These are phyloP conservation scores for Casaregolazyma lundiana DNA, from an alignment of 1,139 yeast species.

Conservation along the genomic window DNA sequence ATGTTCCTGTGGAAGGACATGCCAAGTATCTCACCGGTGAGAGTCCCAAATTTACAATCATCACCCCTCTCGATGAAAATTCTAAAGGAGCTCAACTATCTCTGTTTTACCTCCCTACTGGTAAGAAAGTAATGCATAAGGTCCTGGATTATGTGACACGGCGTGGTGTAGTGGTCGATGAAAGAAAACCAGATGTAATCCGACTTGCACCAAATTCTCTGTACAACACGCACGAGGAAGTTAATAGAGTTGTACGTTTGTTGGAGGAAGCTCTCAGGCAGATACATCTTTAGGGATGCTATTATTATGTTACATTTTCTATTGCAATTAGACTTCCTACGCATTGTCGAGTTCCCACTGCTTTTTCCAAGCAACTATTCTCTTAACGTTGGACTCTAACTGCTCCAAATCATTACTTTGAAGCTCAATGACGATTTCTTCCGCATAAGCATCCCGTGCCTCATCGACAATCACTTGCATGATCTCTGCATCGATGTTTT, in stretches of 20 bases:
- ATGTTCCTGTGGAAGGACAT: slow-evolving; percentile 32
- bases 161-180: slow-evolving; percentile 75
- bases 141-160: slow-evolving; percentile 46
- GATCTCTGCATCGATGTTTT: slow-evolving; percentile 92
- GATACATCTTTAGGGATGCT: neutral
- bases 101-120: slow-evolving; percentile 55
- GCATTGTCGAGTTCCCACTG: slow-evolving; percentile 50
- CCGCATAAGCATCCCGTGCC: slow-evolving; percentile 75
- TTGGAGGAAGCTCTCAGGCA: slow-evolving; percentile 41
- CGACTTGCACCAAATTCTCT: slow-evolving; percentile 80
- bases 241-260: slow-evolving; percentile 43
- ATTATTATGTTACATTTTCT: neutral
- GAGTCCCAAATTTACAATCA: slow-evolving; percentile 53
- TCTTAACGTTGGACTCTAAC: slow-evolving; percentile 71
- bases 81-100: slow-evolving; percentile 83
- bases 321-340: slow-evolving; percentile 3
- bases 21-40: slow-evolving; percentile 16
- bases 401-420: slow-evolving; percentile 68
- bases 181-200: slow-evolving; percentile 82
- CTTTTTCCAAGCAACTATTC: slow-evolving; percentile 68
- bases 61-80: slow-evolving; percentile 59
- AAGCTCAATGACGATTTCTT: slow-evolving; percentile 77
- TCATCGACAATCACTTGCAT: slow-evolving; percentile 90
- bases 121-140: slow-evolving; percentile 55
- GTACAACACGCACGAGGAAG: slow-evolving; percentile 72